phyloP scores from a whole-genome alignment of 1,284 basidiomycete species.

The Tilletiopsis washingtonensis region DNA sequence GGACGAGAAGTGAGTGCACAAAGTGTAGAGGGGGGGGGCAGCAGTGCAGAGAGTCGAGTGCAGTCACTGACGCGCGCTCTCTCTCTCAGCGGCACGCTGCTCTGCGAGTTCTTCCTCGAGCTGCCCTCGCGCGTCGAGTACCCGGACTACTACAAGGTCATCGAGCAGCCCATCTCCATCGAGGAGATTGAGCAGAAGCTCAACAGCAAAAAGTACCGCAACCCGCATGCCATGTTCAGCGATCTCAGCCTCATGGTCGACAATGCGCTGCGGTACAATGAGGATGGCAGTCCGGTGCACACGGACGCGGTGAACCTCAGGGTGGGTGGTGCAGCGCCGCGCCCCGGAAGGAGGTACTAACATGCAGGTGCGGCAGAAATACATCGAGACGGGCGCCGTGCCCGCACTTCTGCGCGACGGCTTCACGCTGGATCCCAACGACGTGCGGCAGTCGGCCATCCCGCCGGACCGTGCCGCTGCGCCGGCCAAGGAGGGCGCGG shows the following conservation, averaged over 20 bases:
- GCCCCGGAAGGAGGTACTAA: background rate
- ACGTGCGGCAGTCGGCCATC: conserved; percentile 40
- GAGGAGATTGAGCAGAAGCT: conserved; percentile 22
- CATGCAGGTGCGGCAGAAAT: conserved; percentile 2
- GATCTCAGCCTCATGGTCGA: conserved; percentile 40
- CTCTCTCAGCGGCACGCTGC: conserved; percentile 2
- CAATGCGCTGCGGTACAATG: conserved; percentile 43
- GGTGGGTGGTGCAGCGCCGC: background rate
- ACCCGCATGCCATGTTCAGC: conserved; percentile 28
- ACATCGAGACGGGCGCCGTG: conserved; percentile 35
- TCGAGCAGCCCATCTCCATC: conserved; percentile 33
- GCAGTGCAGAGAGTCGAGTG: no score
- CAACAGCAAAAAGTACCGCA: conserved; percentile 32
- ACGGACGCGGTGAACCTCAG: conserved; percentile 34
- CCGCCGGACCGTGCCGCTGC: no score
- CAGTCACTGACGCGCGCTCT: no score
- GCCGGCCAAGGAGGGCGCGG: no score
- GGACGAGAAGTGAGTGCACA: no score
- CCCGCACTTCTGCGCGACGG: conserved; percentile 37
- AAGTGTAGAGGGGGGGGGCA: no score
- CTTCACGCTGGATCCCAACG: conserved; percentile 43
- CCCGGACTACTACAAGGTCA: conserved; percentile 44
- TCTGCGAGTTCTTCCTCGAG: conserved; percentile 29
- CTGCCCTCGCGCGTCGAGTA: conserved; percentile 32
- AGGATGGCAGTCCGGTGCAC: conserved; percentile 30